A percentile compares a stretch with the other conserved stretches of the same genome.
These are phyloP conservation scores for Solanum etuberosum DNA, from an alignment of 257 asterid genomes.

Conservation along the genomic window DNA sequence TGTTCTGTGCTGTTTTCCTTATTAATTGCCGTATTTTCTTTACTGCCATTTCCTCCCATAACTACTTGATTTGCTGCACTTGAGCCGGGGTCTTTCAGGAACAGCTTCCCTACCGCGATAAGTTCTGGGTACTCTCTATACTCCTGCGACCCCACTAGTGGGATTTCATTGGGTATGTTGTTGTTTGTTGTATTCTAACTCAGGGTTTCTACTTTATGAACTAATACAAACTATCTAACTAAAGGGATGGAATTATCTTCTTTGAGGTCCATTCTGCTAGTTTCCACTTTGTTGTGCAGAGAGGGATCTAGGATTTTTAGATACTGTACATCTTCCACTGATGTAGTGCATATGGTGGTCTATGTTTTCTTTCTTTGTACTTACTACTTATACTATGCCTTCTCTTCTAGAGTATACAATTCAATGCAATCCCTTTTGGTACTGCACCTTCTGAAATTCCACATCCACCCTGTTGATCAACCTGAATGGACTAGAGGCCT, in stretches of 20 bases:
- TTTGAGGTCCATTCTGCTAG: neutral
- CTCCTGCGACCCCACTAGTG: neutral
- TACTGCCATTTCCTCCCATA: neutral
- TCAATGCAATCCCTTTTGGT: neutral
- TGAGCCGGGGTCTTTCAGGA: neutral
- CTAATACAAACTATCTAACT: neutral
- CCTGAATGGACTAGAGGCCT: neutral
- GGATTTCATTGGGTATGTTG: neutral
- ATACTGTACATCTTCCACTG: neutral
- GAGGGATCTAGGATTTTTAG: neutral
- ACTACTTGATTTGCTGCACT: neutral
- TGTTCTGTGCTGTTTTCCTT: neutral
- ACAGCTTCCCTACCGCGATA: neutral
- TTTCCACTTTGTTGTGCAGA: neutral
- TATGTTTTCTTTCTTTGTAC: neutral
- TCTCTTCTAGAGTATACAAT: neutral
- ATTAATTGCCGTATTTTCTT: neutral
- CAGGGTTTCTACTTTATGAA: neutral
- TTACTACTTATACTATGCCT: neutral
- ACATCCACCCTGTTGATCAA: neutral
- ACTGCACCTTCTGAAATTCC: neutral
- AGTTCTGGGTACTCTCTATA: neutral
- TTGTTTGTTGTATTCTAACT: neutral
- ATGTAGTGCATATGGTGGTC: neutral
- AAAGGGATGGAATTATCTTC: neutral